Conservation (phyloP, 176 grass and related monocot genomes). For the Chrysopogon serrulatus region DNA sequence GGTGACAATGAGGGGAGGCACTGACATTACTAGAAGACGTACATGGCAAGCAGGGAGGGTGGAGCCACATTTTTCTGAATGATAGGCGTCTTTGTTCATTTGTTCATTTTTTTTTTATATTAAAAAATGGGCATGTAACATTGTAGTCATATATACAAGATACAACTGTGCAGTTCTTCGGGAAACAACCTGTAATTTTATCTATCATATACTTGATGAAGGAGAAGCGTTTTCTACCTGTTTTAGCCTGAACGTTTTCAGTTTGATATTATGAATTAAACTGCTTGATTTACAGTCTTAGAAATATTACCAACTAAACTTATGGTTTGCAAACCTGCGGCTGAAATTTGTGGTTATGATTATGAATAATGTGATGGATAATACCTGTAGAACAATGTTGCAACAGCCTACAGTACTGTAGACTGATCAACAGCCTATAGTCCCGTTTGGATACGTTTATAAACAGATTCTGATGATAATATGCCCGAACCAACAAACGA, state of each 20-base stretch:
- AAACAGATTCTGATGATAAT: no score
- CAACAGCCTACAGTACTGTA: no score
- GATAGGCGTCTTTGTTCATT: slow-evolving; percentile 7
- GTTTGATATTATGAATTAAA: no score
- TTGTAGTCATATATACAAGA: not conserved
- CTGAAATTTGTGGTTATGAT: no score
- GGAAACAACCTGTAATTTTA: slow-evolving; percentile 1
- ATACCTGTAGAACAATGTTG: no score
- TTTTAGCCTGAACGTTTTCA: not conserved
- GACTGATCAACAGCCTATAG: no score
- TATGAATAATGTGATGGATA: no score
- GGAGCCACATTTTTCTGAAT: not conserved
- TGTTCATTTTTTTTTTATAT: slow-evolving; percentile 15
- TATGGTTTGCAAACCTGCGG: no score
- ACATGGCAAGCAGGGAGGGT: not conserved
- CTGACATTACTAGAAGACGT: slow-evolving; percentile 9
- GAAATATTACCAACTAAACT: no score
- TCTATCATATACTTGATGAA: not conserved
- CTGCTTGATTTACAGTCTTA: no score
- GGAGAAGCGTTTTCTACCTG: not conserved
- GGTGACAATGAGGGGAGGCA: not conserved
- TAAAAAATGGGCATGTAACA: slow-evolving; percentile 3
- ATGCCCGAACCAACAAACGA: no score
- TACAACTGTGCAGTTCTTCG: not conserved
- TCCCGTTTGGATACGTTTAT: no score